Conservation (phyloP, 2,329 filamentous ascomycete genomes). For the Xylaria sp. region DNA sequence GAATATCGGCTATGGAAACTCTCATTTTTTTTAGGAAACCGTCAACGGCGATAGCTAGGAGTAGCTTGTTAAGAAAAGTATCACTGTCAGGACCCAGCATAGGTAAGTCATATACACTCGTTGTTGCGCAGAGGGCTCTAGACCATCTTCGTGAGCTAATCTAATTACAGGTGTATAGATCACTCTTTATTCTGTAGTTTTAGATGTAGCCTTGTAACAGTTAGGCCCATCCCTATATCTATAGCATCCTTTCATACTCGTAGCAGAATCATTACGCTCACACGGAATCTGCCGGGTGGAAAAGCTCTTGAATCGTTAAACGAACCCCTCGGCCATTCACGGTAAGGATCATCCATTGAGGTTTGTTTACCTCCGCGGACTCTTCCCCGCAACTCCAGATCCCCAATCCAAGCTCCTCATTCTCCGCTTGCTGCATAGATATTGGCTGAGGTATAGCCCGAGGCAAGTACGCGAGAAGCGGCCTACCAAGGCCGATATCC, state of each 20-base stretch:
- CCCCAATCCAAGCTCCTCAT: not conserved
- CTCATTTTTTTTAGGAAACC: not conserved
- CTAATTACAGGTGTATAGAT: not conserved
- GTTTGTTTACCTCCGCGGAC: not conserved
- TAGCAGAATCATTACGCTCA: not conserved
- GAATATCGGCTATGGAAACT: not conserved
- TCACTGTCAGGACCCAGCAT: not conserved
- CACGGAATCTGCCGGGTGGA: not conserved
- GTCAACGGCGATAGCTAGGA: not conserved
- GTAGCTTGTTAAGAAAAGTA: not conserved
- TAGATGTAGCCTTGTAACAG: not conserved
- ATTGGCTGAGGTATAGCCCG: too few relatives aligned
- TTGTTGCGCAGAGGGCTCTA: not conserved
- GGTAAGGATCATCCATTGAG: not conserved
- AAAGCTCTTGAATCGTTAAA: not conserved
- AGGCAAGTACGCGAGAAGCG: too few relatives aligned
- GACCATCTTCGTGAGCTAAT: not conserved
- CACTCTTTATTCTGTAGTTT: not conserved
- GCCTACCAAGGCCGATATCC: too few relatives aligned
- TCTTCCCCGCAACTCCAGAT: not conserved
- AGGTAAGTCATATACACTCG: not conserved
- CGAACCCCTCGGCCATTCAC: not conserved
- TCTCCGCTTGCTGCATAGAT: too few relatives aligned
- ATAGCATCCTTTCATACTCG: not conserved
- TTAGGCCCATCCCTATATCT: not conserved